Conservation (phyloP, 176 grass and related monocot genomes). For the Oryza longistaminata region DNA sequence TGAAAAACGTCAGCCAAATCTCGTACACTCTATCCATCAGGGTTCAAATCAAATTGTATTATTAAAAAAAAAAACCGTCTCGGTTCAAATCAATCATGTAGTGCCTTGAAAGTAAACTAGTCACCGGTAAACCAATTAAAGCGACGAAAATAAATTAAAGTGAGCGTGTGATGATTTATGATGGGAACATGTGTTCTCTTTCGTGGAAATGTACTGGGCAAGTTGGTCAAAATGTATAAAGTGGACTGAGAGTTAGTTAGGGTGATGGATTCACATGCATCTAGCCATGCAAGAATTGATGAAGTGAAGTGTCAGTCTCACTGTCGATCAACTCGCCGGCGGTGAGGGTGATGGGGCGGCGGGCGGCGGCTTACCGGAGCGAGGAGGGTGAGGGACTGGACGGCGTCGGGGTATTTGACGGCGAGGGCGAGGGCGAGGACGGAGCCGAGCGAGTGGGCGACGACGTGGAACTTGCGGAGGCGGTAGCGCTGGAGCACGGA, state of each 20-base stretch:
- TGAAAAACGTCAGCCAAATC: not conserved
- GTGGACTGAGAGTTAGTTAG: not conserved
- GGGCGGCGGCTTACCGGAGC: slow-evolving; percentile 48
- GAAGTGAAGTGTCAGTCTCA: too few relatives aligned
- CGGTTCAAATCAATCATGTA: too few relatives aligned
- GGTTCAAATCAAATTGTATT: too few relatives aligned
- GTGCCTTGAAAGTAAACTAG: too few relatives aligned
- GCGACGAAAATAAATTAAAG: not conserved
- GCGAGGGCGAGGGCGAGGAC: slow-evolving; percentile 83
- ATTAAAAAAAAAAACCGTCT: too few relatives aligned
- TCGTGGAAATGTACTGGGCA: not conserved
- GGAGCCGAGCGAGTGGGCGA: slow-evolving; percentile 84
- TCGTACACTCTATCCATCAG: too few relatives aligned
- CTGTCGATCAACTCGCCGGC: too few relatives aligned
- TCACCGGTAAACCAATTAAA: not conserved
- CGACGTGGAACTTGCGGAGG: slow-evolving; percentile 66
- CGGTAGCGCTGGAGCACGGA: slow-evolving; percentile 73
- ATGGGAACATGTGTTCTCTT: not conserved
- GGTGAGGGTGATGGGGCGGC: not conserved
- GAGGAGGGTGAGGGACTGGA: slow-evolving; percentile 81
- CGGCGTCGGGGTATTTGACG: slow-evolving; percentile 67
- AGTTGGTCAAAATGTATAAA: not conserved
- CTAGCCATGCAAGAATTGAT: not conserved
- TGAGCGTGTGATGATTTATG: not conserved
- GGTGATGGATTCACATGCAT: not conserved